Conservation (phyloP, 768 basidiomycete genomes). For the Macrocybe gigantea region DNA sequence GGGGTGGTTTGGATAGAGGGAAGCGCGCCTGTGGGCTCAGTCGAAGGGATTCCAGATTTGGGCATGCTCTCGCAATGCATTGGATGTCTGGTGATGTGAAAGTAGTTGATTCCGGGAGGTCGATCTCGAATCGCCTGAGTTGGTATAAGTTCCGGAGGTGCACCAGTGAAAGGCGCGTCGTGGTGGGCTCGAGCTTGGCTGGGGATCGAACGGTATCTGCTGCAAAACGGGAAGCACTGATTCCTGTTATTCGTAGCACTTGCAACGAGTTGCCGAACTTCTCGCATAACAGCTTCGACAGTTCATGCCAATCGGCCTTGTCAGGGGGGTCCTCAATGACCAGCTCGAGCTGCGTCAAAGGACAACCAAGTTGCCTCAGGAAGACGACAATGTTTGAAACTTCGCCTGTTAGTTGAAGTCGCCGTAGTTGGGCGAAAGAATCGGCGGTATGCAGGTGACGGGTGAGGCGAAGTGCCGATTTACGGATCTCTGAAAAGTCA, state of each 20-base stretch:
- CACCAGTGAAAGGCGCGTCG: slow-evolving; percentile 57
- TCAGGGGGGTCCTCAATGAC: slow-evolving; percentile 78
- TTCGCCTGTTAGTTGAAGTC: slow-evolving; percentile 65
- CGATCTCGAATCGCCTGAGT: slow-evolving; percentile 63
- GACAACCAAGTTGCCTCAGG: slow-evolving; percentile 60
- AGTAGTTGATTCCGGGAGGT: slow-evolving; percentile 71
- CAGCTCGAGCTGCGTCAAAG: slow-evolving; percentile 65
- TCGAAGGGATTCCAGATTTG: slow-evolving; percentile 62
- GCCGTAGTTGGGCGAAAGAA: slow-evolving; percentile 52
- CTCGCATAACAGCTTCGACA: slow-evolving; percentile 58
- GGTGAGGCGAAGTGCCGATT: slow-evolving; percentile 59
- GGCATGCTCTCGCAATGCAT: slow-evolving; percentile 54
- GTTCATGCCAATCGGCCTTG: slow-evolving; percentile 68
- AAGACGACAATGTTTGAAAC: slow-evolving; percentile 67
- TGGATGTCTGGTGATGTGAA: slow-evolving; percentile 58
- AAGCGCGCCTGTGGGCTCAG: slow-evolving; percentile 68
- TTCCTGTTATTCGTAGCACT: slow-evolving; percentile 56
- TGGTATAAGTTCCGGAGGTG: slow-evolving; percentile 46
- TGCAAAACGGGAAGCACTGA: slow-evolving; percentile 64
- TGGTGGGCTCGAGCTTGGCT: slow-evolving; percentile 55
- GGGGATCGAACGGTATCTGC: slow-evolving; percentile 77
- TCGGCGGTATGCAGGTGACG: slow-evolving; percentile 51
- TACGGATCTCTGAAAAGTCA: slow-evolving; percentile 72
- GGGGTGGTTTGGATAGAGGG: slow-evolving; percentile 44
- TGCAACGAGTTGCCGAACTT: slow-evolving; percentile 55